A percentile compares a stretch with the other conserved stretches of the same genome.
phyloP scores from a whole-genome alignment of 805 yeast species.

The Teunomyces tritomae region DNA sequence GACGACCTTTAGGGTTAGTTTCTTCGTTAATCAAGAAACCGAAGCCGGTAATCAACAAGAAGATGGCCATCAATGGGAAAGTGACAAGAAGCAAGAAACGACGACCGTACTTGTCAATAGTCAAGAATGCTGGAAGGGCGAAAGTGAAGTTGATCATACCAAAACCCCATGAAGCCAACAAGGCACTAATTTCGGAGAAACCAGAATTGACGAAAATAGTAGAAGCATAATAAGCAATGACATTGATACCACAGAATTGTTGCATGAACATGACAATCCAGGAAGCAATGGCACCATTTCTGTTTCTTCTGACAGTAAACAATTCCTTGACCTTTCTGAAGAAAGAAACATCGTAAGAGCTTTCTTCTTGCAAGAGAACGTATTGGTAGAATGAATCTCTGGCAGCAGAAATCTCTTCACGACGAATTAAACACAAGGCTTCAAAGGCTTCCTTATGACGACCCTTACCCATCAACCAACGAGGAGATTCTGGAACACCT shows the following conservation, averaged over 20 bases:
- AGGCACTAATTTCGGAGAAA: constrained; percentile 57
- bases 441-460: constrained; percentile 48
- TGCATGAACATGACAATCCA: constrained; percentile 87
- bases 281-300: constrained; percentile 79
- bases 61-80: constrained; percentile 61
- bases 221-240: constrained; percentile 82
- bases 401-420: constrained; percentile 53
- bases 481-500: constrained; percentile 66
- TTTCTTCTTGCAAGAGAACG: constrained; percentile 61
- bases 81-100: constrained; percentile 55
- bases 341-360: constrained; percentile 46
- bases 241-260: constrained; percentile 88
- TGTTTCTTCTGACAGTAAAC: constrained; percentile 72
- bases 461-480: constrained; percentile 61
- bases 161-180: constrained; percentile 83
- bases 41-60: constrained; percentile 61
- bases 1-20: constrained; percentile 44
- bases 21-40: constrained; percentile 65
- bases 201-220: constrained; percentile 70
- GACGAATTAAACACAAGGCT: constrained; percentile 47
- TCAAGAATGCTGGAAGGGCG: constrained; percentile 78
- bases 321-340: constrained; percentile 51
- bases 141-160: constrained; percentile 78
- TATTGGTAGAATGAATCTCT: constrained; percentile 62
- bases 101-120: constrained; percentile 78